Evolutionary conservation across 495 filamentous ascomycete species (phyloP).

Genomic region (Astrothelium macrocarpum): DNA sequence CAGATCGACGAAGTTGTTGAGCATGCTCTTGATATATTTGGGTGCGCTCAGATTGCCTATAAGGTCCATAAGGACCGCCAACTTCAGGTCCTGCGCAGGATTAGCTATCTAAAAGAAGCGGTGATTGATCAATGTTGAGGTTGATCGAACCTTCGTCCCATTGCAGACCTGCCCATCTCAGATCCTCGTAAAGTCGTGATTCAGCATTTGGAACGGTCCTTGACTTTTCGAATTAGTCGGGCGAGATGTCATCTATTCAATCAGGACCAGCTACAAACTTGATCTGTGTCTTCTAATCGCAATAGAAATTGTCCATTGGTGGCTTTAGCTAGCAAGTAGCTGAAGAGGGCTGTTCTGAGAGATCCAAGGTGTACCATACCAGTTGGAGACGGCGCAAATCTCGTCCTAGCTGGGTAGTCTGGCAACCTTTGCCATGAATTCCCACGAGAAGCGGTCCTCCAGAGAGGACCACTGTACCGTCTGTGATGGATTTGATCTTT

Average conservation of each 20-base stretch:
- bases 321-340: constrained; percentile 75
- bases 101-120: constrained; percentile 6
- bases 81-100: constrained; percentile 56
- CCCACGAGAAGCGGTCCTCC: neutral
- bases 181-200: constrained; percentile 60
- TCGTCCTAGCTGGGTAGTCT: constrained; percentile 64
- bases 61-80: constrained; percentile 72
- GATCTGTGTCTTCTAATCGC: constrained; percentile 91
- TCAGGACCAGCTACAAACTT: constrained; percentile 44
- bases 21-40: constrained; percentile 64
- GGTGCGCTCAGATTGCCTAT: constrained; percentile 78
- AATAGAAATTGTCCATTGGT: constrained; percentile 91
- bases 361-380: constrained; percentile 89
- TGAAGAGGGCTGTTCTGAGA: constrained; percentile 83
- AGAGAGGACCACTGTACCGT: neutral
- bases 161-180: constrained; percentile 78
- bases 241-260: neutral
- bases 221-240: constrained; percentile 48
- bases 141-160: constrained; percentile 77
- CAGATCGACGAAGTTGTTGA: constrained; percentile 54
- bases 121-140: neutral
- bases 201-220: constrained; percentile 71
- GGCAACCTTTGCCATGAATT: constrained; percentile 35
- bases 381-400: constrained; percentile 93
- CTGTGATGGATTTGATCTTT: neutral